Percentiles rank a stretch among this genome's conserved stretches.
Conservation (phyloP, 1,139 yeast species). For the Kazachstania sp. region DNA sequence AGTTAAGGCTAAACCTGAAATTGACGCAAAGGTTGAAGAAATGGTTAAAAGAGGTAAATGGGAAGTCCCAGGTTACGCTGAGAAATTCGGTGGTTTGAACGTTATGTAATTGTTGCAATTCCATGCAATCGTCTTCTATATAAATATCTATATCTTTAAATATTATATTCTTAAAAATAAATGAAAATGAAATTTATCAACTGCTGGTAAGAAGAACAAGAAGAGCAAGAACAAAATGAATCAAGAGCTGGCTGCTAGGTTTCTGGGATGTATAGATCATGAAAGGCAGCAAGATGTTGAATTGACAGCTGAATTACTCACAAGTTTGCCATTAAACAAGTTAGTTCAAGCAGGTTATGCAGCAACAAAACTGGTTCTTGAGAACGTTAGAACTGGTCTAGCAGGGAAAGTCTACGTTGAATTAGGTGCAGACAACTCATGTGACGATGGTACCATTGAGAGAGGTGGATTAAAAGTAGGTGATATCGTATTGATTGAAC, state of each 20-base stretch:
- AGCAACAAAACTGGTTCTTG: conserved; percentile 51
- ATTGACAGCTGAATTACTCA: conserved; percentile 43
- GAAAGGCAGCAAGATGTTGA: conserved; percentile 56
- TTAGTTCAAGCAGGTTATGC: conserved; percentile 70
- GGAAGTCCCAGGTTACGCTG: conserved; percentile 98
- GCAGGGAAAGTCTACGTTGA: conserved; percentile 71
- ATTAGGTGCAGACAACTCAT: conserved; percentile 52
- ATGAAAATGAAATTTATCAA: not conserved
- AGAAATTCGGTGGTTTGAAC: conserved; percentile 92
- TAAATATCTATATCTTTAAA: not conserved
- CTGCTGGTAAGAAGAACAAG: not conserved
- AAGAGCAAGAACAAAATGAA: conserved; percentile 12
- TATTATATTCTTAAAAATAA: not conserved
- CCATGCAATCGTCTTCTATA: too few relatives aligned
- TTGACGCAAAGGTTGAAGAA: conserved; percentile 89
- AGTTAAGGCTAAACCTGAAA: conserved; percentile 92
- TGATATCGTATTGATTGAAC: conserved; percentile 49
- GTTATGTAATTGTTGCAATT: conserved; percentile 53
- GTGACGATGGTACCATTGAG: conserved; percentile 36
- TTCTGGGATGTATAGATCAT: conserved; percentile 43
- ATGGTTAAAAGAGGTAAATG: conserved; percentile 96
- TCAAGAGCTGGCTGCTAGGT: conserved; percentile 35
- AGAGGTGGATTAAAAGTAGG: conserved; percentile 63
- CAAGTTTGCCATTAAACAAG: conserved; percentile 51
- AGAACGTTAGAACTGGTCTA: conserved; percentile 61